Percentiles rank a stretch among this genome's conserved stretches.
phyloP scores from a whole-genome alignment of 148 eudicot genomes.

The Rhododendron griersonianum region DNA sequence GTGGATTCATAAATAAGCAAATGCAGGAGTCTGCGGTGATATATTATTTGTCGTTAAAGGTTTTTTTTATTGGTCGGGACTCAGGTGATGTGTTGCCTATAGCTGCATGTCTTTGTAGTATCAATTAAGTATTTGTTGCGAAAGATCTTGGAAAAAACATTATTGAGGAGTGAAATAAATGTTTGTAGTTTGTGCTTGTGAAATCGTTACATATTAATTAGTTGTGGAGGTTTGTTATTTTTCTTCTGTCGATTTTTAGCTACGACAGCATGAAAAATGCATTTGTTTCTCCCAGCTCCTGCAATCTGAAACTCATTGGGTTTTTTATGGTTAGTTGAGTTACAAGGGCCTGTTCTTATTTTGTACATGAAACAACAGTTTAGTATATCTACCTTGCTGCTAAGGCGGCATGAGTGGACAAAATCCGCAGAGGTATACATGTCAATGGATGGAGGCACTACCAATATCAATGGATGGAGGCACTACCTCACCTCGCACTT shows the following conservation, averaged over 20 bases:
- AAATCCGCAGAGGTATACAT: too few species aligned
- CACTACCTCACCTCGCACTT: too few species aligned
- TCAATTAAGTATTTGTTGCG: constrained; percentile 9
- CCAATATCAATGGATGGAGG: too few species aligned
- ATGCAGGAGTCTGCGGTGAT: background rate
- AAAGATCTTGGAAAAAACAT: background rate
- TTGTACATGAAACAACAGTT: too few species aligned
- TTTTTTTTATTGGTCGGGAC: background rate
- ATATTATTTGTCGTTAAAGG: background rate
- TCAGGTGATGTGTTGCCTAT: background rate
- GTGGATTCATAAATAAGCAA: background rate
- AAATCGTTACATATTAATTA: background rate
- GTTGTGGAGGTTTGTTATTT: background rate
- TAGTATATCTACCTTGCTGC: too few species aligned
- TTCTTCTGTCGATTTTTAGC: background rate
- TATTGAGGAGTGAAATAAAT: background rate
- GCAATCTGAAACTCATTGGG: too few species aligned
- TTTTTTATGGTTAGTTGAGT: too few species aligned
- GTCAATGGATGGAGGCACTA: too few species aligned
- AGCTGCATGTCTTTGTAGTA: background rate
- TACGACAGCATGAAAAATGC: background rate
- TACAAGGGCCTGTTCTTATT: too few species aligned
- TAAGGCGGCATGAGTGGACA: too few species aligned
- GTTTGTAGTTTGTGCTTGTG: background rate
- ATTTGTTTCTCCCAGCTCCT: too few species aligned